A percentile compares a stretch with the other conserved stretches of the same genome.
phyloP scores from a whole-genome alignment of 352 stramenopile genomes.

The Phytophthora rubi region DNA sequence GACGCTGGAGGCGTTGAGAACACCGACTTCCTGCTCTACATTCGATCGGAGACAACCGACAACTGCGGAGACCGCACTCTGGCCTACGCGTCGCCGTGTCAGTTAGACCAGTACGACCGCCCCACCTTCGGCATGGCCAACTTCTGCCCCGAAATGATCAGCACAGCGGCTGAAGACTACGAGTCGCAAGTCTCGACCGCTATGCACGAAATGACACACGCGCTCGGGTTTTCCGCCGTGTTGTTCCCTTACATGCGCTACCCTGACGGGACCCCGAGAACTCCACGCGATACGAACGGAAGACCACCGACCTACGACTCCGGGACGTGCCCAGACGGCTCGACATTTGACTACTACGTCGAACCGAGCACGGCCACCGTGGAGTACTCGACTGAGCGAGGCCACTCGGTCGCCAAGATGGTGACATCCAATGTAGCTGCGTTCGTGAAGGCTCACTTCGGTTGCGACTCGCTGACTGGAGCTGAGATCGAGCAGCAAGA shows the following conservation, averaged over 20 bases:
- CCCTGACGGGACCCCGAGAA: conserved; percentile 68
- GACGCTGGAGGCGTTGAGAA: conserved; percentile 44
- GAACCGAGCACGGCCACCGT: conserved; percentile 50
- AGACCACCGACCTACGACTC: conserved; percentile 36
- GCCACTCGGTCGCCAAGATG: conserved; percentile 66
- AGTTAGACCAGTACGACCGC: conserved; percentile 86
- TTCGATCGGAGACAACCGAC: conserved; percentile 52
- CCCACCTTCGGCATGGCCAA: conserved; percentile 87
- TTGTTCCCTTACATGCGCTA: conserved; percentile 83
- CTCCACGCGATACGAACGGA: conserved; percentile 53
- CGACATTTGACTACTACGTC: conserved; percentile 47
- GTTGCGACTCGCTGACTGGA: conserved; percentile 56
- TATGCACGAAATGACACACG: conserved; percentile 86
- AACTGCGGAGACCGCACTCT: conserved; percentile 65
- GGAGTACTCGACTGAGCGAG: conserved; percentile 59
- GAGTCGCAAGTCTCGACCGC: conserved; percentile 70
- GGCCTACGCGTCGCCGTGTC: conserved; percentile 80
- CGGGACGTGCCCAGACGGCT: conserved; percentile 63
- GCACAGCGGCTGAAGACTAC: conserved; percentile 64
- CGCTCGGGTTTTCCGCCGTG: conserved; percentile 72
- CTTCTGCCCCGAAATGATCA: conserved; percentile 75
- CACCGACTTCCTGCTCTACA: conserved; percentile 78
- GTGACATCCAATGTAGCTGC: conserved; percentile 67
- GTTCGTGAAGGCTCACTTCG: conserved; percentile 75
- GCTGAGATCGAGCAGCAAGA: conserved; percentile 82